Percentiles rank a stretch among this genome's conserved stretches.
phyloP scores from a whole-genome alignment of 139 green algal species.

The Micromonas pusilla region DNA sequence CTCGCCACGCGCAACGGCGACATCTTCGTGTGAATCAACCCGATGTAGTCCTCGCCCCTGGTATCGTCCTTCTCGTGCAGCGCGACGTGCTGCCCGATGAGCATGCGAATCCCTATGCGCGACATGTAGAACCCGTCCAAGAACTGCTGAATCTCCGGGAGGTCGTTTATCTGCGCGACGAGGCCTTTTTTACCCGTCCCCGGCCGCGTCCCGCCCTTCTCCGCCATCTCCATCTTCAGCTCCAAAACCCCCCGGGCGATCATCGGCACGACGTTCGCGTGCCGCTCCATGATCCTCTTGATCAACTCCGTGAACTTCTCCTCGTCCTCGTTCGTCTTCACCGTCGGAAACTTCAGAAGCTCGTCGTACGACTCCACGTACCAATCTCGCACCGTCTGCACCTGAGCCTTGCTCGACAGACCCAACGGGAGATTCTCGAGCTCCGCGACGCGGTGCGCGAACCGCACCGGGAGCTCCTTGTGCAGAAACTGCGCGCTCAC shows the following conservation, averaged over 20 bases:
- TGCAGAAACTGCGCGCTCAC: slow-evolving; percentile 95
- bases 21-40: slow-evolving; percentile 79
- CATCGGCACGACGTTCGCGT: slow-evolving; percentile 90
- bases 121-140: slow-evolving; percentile 94
- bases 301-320: slow-evolving; percentile 83
- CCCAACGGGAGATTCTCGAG: slow-evolving; percentile 95
- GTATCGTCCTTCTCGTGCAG: slow-evolving; percentile 62
- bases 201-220: slow-evolving; percentile 10
- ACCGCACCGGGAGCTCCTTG: slow-evolving; percentile 87
- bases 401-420: slow-evolving; percentile 73
- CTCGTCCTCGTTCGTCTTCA: slow-evolving; percentile 67
- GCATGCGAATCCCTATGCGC: slow-evolving; percentile 95
- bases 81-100: slow-evolving; percentile 95
- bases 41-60: slow-evolving; percentile 61
- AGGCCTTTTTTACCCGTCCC: background rate
- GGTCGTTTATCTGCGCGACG: slow-evolving; percentile 36
- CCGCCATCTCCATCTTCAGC: slow-evolving; percentile 70
- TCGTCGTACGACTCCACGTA: slow-evolving; percentile 97
- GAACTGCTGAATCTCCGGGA: slow-evolving; percentile 97
- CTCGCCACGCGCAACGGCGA: slow-evolving; percentile 51
- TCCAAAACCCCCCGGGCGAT: slow-evolving; percentile 89
- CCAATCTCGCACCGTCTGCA: slow-evolving; percentile 95
- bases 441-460: slow-evolving; percentile 90
- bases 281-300: slow-evolving; percentile 63
- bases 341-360: slow-evolving; percentile 64